Percentiles rank a stretch among this genome's conserved stretches.
These are phyloP conservation scores for Akanthomyces dipterigenus DNA, from an alignment of 2,329 filamentous ascomycete genomes.

Conservation along the genomic window DNA sequence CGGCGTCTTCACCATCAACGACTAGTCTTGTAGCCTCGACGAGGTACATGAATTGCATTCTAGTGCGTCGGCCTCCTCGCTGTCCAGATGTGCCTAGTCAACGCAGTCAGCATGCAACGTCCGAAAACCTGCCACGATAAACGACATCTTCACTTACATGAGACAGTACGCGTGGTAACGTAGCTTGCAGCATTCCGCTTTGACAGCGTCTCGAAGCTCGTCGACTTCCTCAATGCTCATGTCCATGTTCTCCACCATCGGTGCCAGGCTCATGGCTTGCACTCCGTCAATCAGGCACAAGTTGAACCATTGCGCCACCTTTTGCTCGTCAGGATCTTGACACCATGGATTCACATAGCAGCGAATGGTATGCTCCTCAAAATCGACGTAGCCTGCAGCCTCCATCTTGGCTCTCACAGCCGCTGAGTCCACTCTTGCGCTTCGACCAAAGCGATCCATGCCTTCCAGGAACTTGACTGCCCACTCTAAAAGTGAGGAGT, in stretches of 20 bases:
- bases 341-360: slow-evolving; percentile 73
- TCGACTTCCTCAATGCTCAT: slow-evolving; percentile 52
- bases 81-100: slow-evolving; percentile 27
- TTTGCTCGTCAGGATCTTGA: slow-evolving; percentile 53
- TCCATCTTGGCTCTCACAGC: slow-evolving; percentile 55
- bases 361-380: slow-evolving; percentile 61
- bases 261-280: slow-evolving; percentile 64
- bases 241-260: slow-evolving; percentile 52
- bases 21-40: not conserved
- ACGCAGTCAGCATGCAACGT: not conserved
- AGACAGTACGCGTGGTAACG: slow-evolving; percentile 67
- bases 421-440: slow-evolving; percentile 50
- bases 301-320: slow-evolving; percentile 78
- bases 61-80: slow-evolving; percentile 20
- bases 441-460: slow-evolving; percentile 57
- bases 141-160: slow-evolving; percentile 50
- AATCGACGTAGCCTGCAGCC: slow-evolving; percentile 70
- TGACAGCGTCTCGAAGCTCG: slow-evolving; percentile 55
- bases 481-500: slow-evolving; percentile 61
- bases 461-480: slow-evolving; percentile 60
- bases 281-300: slow-evolving; percentile 67
- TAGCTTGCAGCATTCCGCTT: slow-evolving; percentile 61
- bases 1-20: not conserved
- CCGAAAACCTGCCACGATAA: no score
- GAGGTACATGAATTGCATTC: not conserved